Conservation (phyloP, 306 rosid species). For the Quercus parvula region DNA sequence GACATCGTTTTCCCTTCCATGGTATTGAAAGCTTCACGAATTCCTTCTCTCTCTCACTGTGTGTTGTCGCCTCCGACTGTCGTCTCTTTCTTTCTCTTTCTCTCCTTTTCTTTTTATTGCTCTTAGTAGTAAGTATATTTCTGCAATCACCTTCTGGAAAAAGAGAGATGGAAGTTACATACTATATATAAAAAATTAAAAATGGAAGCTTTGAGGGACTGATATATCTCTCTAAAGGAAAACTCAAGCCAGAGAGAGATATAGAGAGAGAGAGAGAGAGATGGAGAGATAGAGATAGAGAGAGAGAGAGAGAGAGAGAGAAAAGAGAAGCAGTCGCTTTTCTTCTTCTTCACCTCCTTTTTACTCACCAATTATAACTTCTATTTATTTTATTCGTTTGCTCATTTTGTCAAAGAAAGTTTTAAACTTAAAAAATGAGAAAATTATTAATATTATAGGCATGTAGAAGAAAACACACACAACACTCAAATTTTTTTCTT, state of each 20-base stretch:
- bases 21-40: constrained; percentile 65
- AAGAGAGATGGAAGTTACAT: constrained; percentile 37
- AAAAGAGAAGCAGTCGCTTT: constrained; percentile 60
- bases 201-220: constrained; percentile 47
- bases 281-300: constrained; percentile 14
- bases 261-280: not conserved
- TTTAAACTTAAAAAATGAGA: not conserved
- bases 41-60: constrained; percentile 23
- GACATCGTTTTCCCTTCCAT: constrained; percentile 78
- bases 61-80: constrained; percentile 58
- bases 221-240: constrained; percentile 52
- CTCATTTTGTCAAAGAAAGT: constrained; percentile 10
- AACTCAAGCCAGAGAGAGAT: constrained; percentile 16
- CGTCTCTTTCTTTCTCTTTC: constrained; percentile 68
- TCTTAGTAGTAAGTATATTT: constrained; percentile 42
- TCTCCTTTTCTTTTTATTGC: constrained; percentile 40
- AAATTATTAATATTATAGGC: not conserved
- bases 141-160: constrained; percentile 61
- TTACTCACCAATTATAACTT: constrained; percentile 46
- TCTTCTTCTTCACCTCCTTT: constrained; percentile 41
- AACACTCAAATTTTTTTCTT: not conserved
- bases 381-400: constrained; percentile 19
- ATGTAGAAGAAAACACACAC: not conserved
- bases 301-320: constrained; percentile 29
- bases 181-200: constrained; percentile 26